Evolutionary conservation across 768 basidiomycete species (phyloP), one percentile per base, ranked within the genome.

Genomic region (Royoungia palumana): DNA sequence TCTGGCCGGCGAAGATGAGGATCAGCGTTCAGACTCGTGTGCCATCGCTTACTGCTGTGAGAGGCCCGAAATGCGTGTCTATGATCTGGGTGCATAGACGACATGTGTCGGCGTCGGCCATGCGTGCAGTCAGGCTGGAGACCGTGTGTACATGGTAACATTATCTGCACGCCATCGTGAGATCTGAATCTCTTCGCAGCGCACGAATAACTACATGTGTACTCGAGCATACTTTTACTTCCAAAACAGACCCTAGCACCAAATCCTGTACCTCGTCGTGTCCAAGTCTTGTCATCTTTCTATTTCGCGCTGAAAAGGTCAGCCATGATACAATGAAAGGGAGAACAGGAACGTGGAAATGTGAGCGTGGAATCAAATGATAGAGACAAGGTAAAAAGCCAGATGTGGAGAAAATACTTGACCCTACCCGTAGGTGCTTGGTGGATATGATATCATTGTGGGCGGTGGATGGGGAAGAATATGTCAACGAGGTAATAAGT

Each of bases 31-130:
- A 10, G 2, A 46, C 8, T 34, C 13, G 50, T 41, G 16, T 8
- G 17, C 11, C 28, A 16, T 25, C 25, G 58, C 82, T 70, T 58
- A 89, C 89, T 44, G 86, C 77, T 35, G 79, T 76, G 39, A 86
- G 69, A 12, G 76, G 71, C 0, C 85, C 87, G 56, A 88, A 87
- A 48, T 87, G 83, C 7, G 79, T 73, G 49, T 75, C 71, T 34
- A 87, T 72, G 32, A 87, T 78, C 60, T 86, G 79, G 39, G 70
- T 66, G 64, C 84, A 87, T 30, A 89, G 63, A 44, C 76, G 74
- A 35, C 75, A 72, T 5, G 79, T 82, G 56, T 87, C 78, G 32
- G 73, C 72, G 60, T 87, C 81, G 27, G 82, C 82, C 86, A 87
- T 87, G 22, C 30, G 50, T 35, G 40, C 25, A 19, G 30, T 9